phyloP scores from a whole-genome alignment of 768 basidiomycete genomes.

The Lactifluus piperatus region DNA sequence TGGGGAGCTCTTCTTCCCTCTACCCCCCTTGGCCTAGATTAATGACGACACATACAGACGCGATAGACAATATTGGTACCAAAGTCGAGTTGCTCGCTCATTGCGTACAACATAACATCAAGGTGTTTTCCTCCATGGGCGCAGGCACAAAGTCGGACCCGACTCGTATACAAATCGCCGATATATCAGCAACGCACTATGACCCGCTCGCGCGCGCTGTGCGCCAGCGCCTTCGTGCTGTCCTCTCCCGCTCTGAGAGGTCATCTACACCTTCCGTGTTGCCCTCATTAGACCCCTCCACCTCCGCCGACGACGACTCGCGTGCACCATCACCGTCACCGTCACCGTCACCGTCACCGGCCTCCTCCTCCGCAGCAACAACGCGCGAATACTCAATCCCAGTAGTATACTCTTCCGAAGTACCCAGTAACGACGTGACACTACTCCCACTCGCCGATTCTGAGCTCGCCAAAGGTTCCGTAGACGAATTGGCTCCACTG shows the following conservation, averaged over 20 bases:
- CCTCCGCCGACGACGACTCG: not conserved
- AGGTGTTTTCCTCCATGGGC: slow-evolving; percentile 96
- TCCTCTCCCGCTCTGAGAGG: slow-evolving; percentile 26
- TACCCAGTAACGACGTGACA: slow-evolving; percentile 79
- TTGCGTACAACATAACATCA: slow-evolving; percentile 72
- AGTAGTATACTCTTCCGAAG: slow-evolving; percentile 94
- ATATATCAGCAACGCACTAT: slow-evolving; percentile 87
- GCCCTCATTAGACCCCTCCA: not conserved
- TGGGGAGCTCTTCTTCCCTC: no score
- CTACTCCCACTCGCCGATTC: slow-evolving; percentile 86
- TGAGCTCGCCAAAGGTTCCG: slow-evolving; percentile 82
- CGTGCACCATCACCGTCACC: not conserved
- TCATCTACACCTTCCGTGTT: not conserved
- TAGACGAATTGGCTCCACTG: slow-evolving; percentile 83
- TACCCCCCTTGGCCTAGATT: no score
- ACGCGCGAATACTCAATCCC: slow-evolving; percentile 55
- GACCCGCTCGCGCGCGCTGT: slow-evolving; percentile 93
- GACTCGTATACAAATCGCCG: slow-evolving; percentile 89
- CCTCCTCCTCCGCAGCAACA: no score
- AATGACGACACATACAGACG: no score
- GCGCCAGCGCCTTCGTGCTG: slow-evolving; percentile 55
- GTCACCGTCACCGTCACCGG: not conserved
- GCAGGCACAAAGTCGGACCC: slow-evolving; percentile 93
- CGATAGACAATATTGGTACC: slow-evolving; percentile 95
- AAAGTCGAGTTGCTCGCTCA: slow-evolving; percentile 92